Evolutionary conservation across 140 eudicot species (phyloP), one percentile per base, ranked within the genome.

Genomic region (Bidens hawaiensis): DNA sequence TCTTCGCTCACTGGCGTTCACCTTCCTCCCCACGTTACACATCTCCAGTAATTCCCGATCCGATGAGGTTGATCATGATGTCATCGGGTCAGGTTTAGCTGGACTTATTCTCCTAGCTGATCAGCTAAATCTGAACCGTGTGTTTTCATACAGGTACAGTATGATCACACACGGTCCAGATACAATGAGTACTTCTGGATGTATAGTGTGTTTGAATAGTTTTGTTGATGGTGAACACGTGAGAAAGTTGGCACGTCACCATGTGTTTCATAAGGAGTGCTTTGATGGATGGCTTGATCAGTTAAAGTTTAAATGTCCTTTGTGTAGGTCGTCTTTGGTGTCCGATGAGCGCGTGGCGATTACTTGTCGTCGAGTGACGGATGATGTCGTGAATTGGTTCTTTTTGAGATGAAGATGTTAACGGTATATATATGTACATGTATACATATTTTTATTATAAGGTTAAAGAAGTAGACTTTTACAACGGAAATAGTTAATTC

Each of bases 201-300:
- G 97, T 33, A 85, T 90, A 54, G 86, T 90, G 16, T 90, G 97
- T 38, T 71, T 90, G 81, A 79, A 75, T 78, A 62, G 62, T 46
- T 34, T 90, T 4, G 49, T n/a, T 2, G 78, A 86, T 6, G 97
- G 97, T 0, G 95, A 86, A 5, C 71, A 22, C 40, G 89, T 90
- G 69, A 85, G 94, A 26, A 79, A 69, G 81, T 47, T 90, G 4
- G 73, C 78, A 11, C 86, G 97, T 74, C 60, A 70, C 8, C 97
- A 90, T 57, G 94, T 86, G 9, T 90, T 90, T 50, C 97, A 90
- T 25, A 86, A 79, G 77, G 81, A 76, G 19, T 90, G 97, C 33
- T 70, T 90, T 17, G 97, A 90, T 33, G 94, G 97, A 0, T 90
- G 97, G 95, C 83, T 90, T 16, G 82, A 70, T 40, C 85, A 75